Percentiles rank a stretch among this genome's conserved stretches.
Conservation (phyloP, 2,329 filamentous ascomycete genomes). For the Aspergillus sp. region DNA sequence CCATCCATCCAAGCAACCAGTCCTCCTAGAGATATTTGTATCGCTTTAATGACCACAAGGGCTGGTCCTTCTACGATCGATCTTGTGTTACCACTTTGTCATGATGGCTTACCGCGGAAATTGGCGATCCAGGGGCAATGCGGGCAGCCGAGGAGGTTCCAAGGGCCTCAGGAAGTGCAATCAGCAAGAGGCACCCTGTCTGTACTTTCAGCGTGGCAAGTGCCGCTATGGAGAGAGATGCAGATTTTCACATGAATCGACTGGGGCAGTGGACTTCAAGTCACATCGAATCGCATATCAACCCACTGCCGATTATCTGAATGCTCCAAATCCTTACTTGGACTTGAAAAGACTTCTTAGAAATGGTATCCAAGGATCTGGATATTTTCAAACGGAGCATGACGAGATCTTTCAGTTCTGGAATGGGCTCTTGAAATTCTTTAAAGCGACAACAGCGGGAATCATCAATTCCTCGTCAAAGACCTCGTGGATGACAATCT, state of each 20-base stretch:
- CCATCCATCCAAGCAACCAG: neutral
- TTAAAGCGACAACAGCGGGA: neutral
- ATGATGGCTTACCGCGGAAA: neutral
- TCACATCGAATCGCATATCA: neutral
- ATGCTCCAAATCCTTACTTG: neutral
- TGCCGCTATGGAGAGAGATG: neutral
- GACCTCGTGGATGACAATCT: neutral
- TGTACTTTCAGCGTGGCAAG: neutral
- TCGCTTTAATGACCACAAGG: neutral
- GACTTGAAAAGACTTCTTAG: constrained; percentile 1
- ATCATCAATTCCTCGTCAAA: constrained; percentile 1
- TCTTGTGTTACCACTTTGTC: neutral
- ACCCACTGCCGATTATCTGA: neutral
- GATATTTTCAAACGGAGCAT: constrained; percentile 1
- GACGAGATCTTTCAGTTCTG: constrained; percentile 1
- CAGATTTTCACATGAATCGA: neutral
- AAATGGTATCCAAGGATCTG: neutral
- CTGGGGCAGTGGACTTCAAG: neutral
- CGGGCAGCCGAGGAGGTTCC: neutral
- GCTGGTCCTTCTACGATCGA: neutral
- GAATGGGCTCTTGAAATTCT: neutral
- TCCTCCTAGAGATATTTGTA: neutral
- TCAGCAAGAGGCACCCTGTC: neutral
- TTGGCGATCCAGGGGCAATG: neutral
- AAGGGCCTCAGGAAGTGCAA: neutral